Evolutionary conservation across 2,329 filamentous ascomycete species (phyloP).

Genomic region (Beauveria sp.): DNA sequence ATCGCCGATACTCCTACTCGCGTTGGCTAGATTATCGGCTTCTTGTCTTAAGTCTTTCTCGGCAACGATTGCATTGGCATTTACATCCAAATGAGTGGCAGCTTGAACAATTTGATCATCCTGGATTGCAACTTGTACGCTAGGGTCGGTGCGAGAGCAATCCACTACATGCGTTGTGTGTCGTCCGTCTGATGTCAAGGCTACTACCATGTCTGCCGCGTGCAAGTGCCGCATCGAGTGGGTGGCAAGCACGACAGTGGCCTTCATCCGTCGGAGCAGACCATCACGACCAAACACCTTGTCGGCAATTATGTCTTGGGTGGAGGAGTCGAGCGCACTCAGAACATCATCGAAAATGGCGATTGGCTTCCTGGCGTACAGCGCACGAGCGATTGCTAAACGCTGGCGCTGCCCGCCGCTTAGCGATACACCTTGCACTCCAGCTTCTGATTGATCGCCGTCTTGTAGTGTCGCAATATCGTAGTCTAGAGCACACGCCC

Average conservation of each 20-base stretch:
- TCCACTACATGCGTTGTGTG: conserved; percentile 8
- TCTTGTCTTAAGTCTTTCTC: conserved; percentile 8
- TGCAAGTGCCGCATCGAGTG: conserved; percentile 3
- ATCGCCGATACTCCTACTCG: conserved; percentile 6
- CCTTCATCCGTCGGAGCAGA: conserved; percentile 1
- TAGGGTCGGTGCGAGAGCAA: conserved; percentile 5
- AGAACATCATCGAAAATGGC: conserved; percentile 8
- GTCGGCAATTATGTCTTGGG: neutral
- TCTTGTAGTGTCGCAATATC: conserved; percentile 4
- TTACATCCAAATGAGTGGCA: conserved; percentile 10
- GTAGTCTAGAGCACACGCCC: conserved; percentile 6
- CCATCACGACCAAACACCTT: conserved; percentile 9
- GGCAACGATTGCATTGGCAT: conserved; percentile 8
- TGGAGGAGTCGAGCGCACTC: conserved; percentile 1
- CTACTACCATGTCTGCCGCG: conserved; percentile 1
- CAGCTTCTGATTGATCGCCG: conserved; percentile 3
- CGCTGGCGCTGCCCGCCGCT: conserved; percentile 9
- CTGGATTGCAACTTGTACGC: conserved; percentile 5
- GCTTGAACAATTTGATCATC: conserved; percentile 6
- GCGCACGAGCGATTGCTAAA: conserved; percentile 6
- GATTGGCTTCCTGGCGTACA: conserved; percentile 6
- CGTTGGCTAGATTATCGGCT: conserved; percentile 2
- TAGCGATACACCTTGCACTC: conserved; percentile 2
- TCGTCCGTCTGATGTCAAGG: neutral
- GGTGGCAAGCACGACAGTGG: conserved; percentile 6